Evolutionary conservation across 164 flowering plant genomes (phyloP).

Genomic region (Litsea cubeba): DNA sequence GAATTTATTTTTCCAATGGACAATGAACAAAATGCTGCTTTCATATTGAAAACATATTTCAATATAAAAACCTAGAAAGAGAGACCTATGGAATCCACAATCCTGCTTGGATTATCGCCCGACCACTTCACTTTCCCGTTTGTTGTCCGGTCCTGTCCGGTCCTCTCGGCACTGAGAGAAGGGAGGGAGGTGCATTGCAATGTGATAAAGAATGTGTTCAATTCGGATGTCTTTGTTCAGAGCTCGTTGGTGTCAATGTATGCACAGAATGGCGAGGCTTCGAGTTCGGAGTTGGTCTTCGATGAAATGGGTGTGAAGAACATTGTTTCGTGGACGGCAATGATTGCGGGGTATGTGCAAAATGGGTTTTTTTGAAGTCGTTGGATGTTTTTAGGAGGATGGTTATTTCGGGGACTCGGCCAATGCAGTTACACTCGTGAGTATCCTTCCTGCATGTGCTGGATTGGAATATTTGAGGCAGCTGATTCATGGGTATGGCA

Average conservation of each 20-base stretch:
- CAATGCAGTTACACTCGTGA: conserved; percentile 29
- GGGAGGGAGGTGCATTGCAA: conserved; percentile 30
- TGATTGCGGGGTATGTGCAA: conserved; percentile 33
- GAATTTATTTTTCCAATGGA: too few species aligned
- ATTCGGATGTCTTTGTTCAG: conserved; percentile 26
- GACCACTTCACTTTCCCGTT: conserved; percentile 33
- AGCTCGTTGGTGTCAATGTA: conserved; percentile 30
- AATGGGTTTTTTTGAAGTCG: conserved; percentile 21
- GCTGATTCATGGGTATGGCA: conserved; percentile 32
- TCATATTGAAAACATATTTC: too few species aligned
- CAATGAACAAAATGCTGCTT: too few species aligned
- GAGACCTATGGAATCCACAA: too few species aligned
- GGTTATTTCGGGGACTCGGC: conserved; percentile 25
- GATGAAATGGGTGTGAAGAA: conserved; percentile 21
- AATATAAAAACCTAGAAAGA: too few species aligned
- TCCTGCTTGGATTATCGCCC: conserved; percentile 27
- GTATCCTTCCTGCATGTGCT: conserved; percentile 32
- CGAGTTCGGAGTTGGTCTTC: conserved; percentile 25
- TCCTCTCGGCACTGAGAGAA: conserved; percentile 20
- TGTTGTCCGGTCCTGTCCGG: conserved; percentile 34
- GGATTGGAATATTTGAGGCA: conserved; percentile 21
- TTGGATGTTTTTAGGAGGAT: conserved; percentile 24
- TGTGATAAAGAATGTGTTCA: conserved; percentile 27
- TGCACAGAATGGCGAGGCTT: conserved; percentile 23
- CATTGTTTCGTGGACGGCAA: conserved; percentile 33